Evolutionary conservation across 805 yeast species (phyloP).

Genomic region (Cyberlindnera amylophila): DNA sequence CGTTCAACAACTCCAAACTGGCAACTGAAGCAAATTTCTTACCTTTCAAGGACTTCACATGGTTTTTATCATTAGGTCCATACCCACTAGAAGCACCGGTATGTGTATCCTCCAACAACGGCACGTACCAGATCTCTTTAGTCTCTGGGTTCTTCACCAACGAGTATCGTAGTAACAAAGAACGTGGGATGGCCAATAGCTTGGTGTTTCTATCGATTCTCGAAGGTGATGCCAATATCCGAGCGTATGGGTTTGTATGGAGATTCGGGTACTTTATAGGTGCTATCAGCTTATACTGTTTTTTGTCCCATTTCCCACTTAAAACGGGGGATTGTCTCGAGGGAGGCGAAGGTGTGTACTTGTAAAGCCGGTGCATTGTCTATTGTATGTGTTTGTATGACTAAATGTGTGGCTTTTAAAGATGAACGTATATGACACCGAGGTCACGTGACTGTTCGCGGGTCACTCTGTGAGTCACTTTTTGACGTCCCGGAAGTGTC

Average conservation of each 20-base stretch:
- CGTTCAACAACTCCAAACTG: slow-evolving; percentile 15
- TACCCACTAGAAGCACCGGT: slow-evolving; percentile 15
- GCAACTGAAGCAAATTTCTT: slow-evolving; percentile 11
- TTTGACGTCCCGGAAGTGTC: too few species aligned
- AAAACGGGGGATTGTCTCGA: too few species aligned
- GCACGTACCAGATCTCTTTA: slow-evolving; percentile 12
- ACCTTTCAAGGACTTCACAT: slow-evolving; percentile 2
- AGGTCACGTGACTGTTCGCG: too few species aligned
- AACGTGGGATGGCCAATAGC: slow-evolving; percentile 20
- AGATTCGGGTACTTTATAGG: too few species aligned
- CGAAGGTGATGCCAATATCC: slow-evolving; percentile 38
- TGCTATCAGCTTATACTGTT: too few species aligned
- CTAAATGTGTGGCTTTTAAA: too few species aligned
- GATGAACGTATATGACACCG: too few species aligned
- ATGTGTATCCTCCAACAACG: slow-evolving; percentile 6
- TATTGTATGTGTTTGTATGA: too few species aligned
- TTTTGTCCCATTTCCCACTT: too few species aligned
- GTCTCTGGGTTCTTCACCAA: slow-evolving; percentile 5
- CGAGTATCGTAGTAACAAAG: slow-evolving; percentile 8
- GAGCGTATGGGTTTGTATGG: slow-evolving; percentile 3
- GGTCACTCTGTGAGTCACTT: too few species aligned
- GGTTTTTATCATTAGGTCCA: slow-evolving; percentile 4
- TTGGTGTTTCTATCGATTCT: slow-evolving; percentile 38
- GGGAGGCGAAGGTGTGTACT: too few species aligned
- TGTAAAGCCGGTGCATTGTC: too few species aligned